Evolutionary conservation across 2,329 filamentous ascomycete genomes (phyloP).

Genomic region (Fusarium concolor): DNA sequence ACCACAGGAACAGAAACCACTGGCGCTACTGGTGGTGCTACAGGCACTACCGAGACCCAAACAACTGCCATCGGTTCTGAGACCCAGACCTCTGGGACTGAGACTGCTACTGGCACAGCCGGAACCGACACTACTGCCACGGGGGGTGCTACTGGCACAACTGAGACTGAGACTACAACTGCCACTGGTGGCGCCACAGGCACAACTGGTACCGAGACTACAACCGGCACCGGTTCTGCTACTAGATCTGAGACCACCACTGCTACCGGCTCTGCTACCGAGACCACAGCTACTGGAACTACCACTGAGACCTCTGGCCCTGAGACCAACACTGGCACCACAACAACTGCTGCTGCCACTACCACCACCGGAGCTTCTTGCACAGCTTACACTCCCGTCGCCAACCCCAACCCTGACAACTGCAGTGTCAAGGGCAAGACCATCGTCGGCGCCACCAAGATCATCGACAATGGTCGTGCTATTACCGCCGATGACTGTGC

Average conservation of each 20-base stretch:
- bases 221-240: neutral
- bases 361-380: neutral
- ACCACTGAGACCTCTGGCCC: neutral
- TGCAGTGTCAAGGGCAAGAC: neutral
- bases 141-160: neutral
- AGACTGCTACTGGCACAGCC: neutral
- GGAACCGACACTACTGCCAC: no score
- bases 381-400: neutral
- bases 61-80: neutral
- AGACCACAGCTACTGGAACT: no score
- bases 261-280: neutral
- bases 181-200: no score
- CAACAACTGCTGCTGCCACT: neutral
- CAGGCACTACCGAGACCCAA: no score
- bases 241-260: neutral
- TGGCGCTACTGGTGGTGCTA: no score
- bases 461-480: accelerated
- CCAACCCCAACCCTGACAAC: neutral
- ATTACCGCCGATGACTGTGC: neutral
- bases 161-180: no score
- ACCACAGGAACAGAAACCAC: no score
- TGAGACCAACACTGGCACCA: neutral
- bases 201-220: no score
- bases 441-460: neutral
- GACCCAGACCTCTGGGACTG: neutral